A percentile compares a stretch with the other conserved stretches of the same genome.
These are phyloP conservation scores for Lotus japonicus DNA, from an alignment of 306 rosid species.

Conservation along the genomic window DNA sequence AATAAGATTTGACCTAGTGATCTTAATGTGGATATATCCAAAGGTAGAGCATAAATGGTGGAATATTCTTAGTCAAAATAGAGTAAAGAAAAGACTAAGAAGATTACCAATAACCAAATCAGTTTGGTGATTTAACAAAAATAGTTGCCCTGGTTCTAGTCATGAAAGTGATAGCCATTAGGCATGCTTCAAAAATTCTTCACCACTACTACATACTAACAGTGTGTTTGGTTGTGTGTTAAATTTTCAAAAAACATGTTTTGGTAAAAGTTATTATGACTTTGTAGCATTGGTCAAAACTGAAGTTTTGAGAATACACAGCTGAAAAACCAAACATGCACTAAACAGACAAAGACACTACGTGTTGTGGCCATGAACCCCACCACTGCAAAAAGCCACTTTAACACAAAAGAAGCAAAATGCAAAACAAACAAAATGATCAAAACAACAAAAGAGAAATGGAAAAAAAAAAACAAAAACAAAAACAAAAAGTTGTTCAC, in stretches of 20 bases:
- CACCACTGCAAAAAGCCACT: slow-evolving; percentile 24
- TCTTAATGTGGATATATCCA: slow-evolving; percentile 19
- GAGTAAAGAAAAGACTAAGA: slow-evolving; percentile 7
- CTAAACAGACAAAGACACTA: slow-evolving; percentile 16
- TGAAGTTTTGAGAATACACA: too few species aligned
- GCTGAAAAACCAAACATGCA: neutral
- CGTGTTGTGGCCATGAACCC: slow-evolving; percentile 17
- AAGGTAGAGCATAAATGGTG: slow-evolving; percentile 32
- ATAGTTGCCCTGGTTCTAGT: neutral
- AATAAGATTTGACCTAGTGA: slow-evolving; percentile 19
- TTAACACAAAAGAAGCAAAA: slow-evolving; percentile 3
- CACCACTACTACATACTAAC: slow-evolving; percentile 4
- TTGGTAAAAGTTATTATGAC: too few species aligned
- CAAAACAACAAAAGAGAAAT: neutral
- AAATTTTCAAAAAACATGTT: too few species aligned
- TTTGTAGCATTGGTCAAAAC: too few species aligned
- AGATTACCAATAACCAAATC: slow-evolving; percentile 15
- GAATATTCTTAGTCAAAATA: slow-evolving; percentile 38
- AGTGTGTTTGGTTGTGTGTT: too few species aligned
- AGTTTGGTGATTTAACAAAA: neutral
- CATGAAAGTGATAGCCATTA: slow-evolving; percentile 26
- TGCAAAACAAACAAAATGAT: slow-evolving; percentile 1
- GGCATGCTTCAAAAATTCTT: slow-evolving; percentile 23
- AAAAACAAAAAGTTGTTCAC: too few species aligned
- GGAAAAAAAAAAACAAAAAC: neutral